Evolutionary conservation across 129 eudicot species (phyloP), one percentile per base, ranked within the genome.

Genomic region (Saussurea involucrata): DNA sequence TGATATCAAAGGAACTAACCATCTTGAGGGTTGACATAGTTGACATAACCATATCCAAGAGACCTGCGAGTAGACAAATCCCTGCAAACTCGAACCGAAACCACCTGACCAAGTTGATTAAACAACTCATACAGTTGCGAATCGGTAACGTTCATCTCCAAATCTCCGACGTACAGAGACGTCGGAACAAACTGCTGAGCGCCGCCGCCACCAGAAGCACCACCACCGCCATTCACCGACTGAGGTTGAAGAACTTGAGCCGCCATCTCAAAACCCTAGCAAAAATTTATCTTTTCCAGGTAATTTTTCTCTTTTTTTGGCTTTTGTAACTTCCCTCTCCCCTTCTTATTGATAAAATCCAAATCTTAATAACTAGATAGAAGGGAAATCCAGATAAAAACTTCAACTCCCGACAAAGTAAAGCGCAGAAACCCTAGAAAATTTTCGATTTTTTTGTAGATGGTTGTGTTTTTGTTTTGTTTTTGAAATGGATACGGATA

Each of bases 11-110:
- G 55, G 9, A 64, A 86, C 93, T 37, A 21, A 95, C 98, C 98
- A 89, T 91, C 97, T 55, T 86, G 90, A 7, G 94, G 87, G 55
- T 81, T 86, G 28, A 68, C 86, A 74, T 78, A 95, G 78, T 95
- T 95, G 65, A 95, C 98, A 74, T 95, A 95, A 11, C 97, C 98
- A 66, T 95, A 95, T 33, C 98, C 98, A 42, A 95, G 96, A 3
- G 96, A 89, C 0, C 96, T 69, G 4, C 87, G 84, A 24, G 92
- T 88, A 22, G 86, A 70, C 71, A 83, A 49, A 66, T 95, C 99
- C 71, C 96, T 81, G 27, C 99, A 95, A 68, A 95, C 97, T 32
- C 99, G 75, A 72, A 92, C 97, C 25, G 99, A 91, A 10, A 89
- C 92, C 66, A 95, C 99, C 49, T 86, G 90, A 11, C 94, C 96